These are phyloP conservation scores for Tulasnella sp. DNA, from an alignment of 768 basidiomycete genomes.

Conservation along the genomic window DNA sequence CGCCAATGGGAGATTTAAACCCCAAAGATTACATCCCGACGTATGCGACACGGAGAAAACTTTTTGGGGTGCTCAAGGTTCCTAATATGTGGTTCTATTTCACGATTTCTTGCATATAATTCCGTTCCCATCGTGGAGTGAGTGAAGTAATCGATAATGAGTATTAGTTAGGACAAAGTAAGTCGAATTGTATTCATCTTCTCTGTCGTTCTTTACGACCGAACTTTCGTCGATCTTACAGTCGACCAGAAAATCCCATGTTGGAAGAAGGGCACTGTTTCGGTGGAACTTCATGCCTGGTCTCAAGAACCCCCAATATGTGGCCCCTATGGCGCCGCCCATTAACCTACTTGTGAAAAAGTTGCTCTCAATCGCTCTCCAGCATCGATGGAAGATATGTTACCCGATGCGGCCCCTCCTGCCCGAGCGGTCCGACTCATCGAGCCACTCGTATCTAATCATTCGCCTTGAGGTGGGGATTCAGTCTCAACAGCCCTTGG, in stretches of 20 bases:
- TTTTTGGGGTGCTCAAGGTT: too few species aligned
- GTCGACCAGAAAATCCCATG: not conserved
- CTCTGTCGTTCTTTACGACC: not conserved
- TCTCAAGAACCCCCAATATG: too few species aligned
- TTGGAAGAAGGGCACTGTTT: not conserved
- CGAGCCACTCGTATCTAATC: not conserved
- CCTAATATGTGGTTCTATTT: too few species aligned
- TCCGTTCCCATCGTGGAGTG: not conserved
- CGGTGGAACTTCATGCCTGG: too few species aligned
- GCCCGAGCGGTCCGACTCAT: not conserved
- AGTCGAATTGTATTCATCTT: not conserved
- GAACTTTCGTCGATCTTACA: not conserved
- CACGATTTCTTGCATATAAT: not conserved
- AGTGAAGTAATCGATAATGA: not conserved
- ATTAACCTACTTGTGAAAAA: not conserved
- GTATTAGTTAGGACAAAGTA: not conserved
- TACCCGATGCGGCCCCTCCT: not conserved
- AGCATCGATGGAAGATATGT: not conserved
- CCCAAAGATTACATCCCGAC: not conserved
- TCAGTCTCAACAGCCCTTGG: not conserved
- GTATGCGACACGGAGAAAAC: too few species aligned
- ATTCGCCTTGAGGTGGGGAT: not conserved
- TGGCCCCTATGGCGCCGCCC: not conserved
- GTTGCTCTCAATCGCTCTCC: not conserved
- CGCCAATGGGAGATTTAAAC: not conserved